These are phyloP conservation scores for Neurospora sp. DNA, from an alignment of 2,329 filamentous ascomycete species.

Conservation along the genomic window DNA sequence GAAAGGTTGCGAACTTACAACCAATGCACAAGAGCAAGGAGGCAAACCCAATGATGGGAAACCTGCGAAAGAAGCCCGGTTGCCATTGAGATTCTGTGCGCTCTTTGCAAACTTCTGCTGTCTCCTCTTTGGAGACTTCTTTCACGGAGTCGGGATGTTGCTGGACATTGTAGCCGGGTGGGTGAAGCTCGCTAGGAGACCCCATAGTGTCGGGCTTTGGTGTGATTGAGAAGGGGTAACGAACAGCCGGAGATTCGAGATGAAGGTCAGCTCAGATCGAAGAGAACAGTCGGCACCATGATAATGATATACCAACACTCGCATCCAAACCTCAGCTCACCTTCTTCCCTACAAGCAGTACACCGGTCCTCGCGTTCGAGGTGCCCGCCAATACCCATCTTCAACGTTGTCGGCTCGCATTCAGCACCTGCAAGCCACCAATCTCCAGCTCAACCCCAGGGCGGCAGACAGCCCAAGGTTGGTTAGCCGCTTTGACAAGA, in stretches of 20 bases:
- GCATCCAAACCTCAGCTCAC: neutral
- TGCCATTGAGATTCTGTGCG: too few species aligned
- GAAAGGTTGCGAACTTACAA: too few species aligned
- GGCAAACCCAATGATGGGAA: too few species aligned
- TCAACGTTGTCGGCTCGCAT: neutral
- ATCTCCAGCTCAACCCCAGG: neutral
- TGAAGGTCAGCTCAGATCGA: neutral
- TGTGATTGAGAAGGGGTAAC: too few species aligned
- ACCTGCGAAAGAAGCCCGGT: too few species aligned
- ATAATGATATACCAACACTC: neutral
- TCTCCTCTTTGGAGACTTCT: neutral
- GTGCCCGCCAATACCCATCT: neutral
- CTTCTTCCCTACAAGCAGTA: neutral
- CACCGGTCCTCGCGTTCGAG: neutral
- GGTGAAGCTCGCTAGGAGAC: fast-evolving
- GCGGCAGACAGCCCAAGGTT: neutral
- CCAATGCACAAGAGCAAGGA: too few species aligned
- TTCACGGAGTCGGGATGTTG: neutral
- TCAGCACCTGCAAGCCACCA: neutral
- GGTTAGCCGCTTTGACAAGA: neutral
- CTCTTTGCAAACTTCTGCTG: neutral
- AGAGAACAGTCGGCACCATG: neutral
- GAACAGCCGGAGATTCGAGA: neutral
- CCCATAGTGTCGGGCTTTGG: neutral
- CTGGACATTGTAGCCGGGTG: neutral